Evolutionary conservation across 805 yeast genomes (phyloP), one percentile per base, ranked within the genome.

Genomic region (Priceomyces haplophilus): DNA sequence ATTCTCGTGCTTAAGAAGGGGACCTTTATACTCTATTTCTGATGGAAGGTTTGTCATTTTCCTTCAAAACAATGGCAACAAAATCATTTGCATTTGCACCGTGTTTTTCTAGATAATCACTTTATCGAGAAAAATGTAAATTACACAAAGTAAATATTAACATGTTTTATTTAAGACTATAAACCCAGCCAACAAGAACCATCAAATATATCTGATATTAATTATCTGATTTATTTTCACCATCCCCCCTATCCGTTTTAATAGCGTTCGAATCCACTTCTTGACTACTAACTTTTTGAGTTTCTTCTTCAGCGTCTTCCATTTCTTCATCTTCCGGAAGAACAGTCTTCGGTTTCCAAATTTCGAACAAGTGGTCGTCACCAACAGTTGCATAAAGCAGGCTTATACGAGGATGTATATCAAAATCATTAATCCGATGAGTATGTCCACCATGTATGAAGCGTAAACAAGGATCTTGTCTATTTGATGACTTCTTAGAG

Each of bases 381-480:
- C 86, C 88, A 40, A 81, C 81, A 42, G 85, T 78, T 6, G 83
- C 82, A 25, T 80, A 60, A 1, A 85, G 71, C 63, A 82, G 75
- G 19, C 73, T 70, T 37, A 83, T 62, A 7, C 57, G 61, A 1
- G 88, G 86, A 54, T 84, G 83, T 75, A 90, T 78, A 43, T 75
- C 80, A 37, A 83, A 67, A 50, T 83, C 91, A 43, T 80, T 72
- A 35, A 88, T 73, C 41, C 81, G 72, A 37, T 78, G 79, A 2
- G 89, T 79, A 64, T 88, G 96, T 10, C 96, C 96, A 12, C 95
- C 96, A 61, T 89, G 96, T 54, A 87, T 76, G 56, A 87, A 88
- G 18, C 66, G 64, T 44, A 88, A 73, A 58, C 88, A 84, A 4
- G 96, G 93, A 49, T 89, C 95, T 47, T 76, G 78, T 21, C 47